A percentile compares a stretch with the other conserved stretches of the same genome.
Conservation (phyloP, 169 alveolate genomes). For the Cryptosporidium muris region DNA sequence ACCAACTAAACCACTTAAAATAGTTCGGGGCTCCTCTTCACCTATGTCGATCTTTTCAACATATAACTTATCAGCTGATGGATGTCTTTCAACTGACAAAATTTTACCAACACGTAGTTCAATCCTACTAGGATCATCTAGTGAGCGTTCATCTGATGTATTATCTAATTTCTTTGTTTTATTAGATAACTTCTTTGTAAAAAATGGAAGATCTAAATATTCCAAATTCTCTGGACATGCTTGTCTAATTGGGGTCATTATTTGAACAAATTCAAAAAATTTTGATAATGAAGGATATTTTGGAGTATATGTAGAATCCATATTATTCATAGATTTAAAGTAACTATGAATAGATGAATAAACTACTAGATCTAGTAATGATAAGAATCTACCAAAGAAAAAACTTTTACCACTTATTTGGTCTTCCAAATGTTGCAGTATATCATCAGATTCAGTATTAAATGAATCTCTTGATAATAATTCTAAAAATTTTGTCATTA, state of each 20-base stretch:
- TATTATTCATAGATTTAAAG: conserved; percentile 1
- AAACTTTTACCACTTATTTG: conserved; percentile 19
- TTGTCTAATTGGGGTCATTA: conserved; percentile 44
- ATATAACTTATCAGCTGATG: conserved; percentile 86
- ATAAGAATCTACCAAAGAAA: conserved; percentile 33
- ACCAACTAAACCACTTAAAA: conserved; percentile 81
- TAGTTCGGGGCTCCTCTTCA: conserved; percentile 77
- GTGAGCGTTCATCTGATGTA: conserved; percentile 11
- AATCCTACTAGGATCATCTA: conserved; percentile 71
- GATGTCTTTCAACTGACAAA: conserved; percentile 80
- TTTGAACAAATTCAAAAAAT: conserved; percentile 30
- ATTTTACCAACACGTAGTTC: conserved; percentile 85
- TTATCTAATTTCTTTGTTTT: conserved; percentile 5
- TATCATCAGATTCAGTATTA: too few relatives aligned
- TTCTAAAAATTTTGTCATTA: neutral
- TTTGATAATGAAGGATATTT: conserved; percentile 12
- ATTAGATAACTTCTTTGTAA: conserved; percentile 22
- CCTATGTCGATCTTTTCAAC: conserved; percentile 89
- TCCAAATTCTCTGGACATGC: conserved; percentile 34
- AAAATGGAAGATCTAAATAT: conserved; percentile 42
- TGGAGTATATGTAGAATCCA: conserved; percentile 12
- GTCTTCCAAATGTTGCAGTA: conserved; percentile 6
- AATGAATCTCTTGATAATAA: too few relatives aligned
- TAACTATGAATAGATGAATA: conserved; percentile 5
- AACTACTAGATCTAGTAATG: conserved; percentile 29